These are phyloP conservation scores for Mycena sp. DNA, from an alignment of 1,284 basidiomycete species.

Conservation along the genomic window DNA sequence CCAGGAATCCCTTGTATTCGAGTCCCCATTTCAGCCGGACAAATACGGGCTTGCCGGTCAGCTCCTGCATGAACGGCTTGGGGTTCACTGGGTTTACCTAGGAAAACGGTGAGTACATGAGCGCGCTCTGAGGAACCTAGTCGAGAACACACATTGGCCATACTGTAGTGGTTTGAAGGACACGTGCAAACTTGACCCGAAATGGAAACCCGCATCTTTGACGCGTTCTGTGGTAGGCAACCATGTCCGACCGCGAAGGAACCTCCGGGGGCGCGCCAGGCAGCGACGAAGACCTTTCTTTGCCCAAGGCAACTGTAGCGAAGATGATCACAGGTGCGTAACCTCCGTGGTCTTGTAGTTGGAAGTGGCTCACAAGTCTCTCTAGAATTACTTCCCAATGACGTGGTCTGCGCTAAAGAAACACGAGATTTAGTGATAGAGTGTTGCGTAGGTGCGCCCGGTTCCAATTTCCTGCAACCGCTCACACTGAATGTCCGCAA, in stretches of 20 bases:
- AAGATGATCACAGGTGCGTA: slow-evolving; percentile 93
- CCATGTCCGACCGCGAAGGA: slow-evolving; percentile 90
- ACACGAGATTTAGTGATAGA: slow-evolving; percentile 97
- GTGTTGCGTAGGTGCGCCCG: slow-evolving; percentile 93
- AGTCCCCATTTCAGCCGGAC: slow-evolving; percentile 99
- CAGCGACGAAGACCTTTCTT: slow-evolving; percentile 89
- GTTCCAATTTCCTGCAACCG: slow-evolving; percentile 2
- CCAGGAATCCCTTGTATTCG: slow-evolving; percentile 99
- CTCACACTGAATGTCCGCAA: slow-evolving; percentile 27
- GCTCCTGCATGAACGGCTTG: slow-evolving; percentile 98
- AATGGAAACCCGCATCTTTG: slow-evolving; percentile 2
- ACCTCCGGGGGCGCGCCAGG: slow-evolving; percentile 64
- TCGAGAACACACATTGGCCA: slow-evolving; percentile 46
- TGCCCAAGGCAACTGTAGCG: slow-evolving; percentile 97
- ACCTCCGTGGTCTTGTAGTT: not conserved
- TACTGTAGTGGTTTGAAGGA: slow-evolving; percentile 61
- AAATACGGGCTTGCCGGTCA: slow-evolving; percentile 96
- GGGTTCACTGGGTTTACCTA: slow-evolving; percentile 96
- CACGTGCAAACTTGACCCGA: no score
- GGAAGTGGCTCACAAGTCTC: slow-evolving; percentile 20
- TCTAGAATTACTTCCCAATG: slow-evolving; percentile 88
- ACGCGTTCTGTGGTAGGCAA: slow-evolving; percentile 1
- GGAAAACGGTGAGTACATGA: not conserved
- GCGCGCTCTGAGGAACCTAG: slow-evolving; percentile 28
- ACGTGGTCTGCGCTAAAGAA: slow-evolving; percentile 94